These are phyloP conservation scores for Alternaria postmessia DNA, from an alignment of 2,329 filamentous ascomycete genomes.

Conservation along the genomic window DNA sequence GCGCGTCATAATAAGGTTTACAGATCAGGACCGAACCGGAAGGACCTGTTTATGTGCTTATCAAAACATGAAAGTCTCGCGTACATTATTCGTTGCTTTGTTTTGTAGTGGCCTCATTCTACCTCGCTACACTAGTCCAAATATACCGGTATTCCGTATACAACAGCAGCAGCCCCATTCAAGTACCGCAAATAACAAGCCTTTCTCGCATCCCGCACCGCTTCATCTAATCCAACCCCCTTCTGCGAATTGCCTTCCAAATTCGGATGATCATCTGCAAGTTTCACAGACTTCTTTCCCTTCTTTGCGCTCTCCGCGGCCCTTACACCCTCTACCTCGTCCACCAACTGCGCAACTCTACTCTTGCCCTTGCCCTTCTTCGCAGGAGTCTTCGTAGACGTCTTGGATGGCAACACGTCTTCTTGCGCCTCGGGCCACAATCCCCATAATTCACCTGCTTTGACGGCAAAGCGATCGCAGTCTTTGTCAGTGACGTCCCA, in stretches of 20 bases:
- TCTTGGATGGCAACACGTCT: slow-evolving; percentile 31
- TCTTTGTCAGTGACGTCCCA: slow-evolving; percentile 99
- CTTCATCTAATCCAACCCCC: slow-evolving; percentile 71
- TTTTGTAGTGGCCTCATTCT: background rate
- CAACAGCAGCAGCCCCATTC: slow-evolving; percentile 90
- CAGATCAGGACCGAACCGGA: slow-evolving; percentile 3
- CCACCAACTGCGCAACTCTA: slow-evolving; percentile 34
- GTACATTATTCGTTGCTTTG: background rate
- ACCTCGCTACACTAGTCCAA: slow-evolving; percentile 55
- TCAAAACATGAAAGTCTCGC: background rate
- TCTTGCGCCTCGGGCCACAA: slow-evolving; percentile 62
- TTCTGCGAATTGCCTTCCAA: slow-evolving; percentile 31
- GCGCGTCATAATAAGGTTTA: slow-evolving; percentile 3
- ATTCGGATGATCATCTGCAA: slow-evolving; percentile 38
- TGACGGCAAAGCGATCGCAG: slow-evolving; percentile 88
- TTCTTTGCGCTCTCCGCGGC: slow-evolving; percentile 26
- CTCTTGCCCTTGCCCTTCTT: slow-evolving; percentile 45
- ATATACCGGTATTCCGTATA: slow-evolving; percentile 95
- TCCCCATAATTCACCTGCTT: slow-evolving; percentile 86
- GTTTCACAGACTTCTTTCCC: slow-evolving; percentile 37
- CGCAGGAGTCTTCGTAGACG: slow-evolving; percentile 27
- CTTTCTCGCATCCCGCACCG: slow-evolving; percentile 75
- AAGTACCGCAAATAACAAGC: slow-evolving; percentile 90
- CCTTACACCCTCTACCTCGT: slow-evolving; percentile 38
- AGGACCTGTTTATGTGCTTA: background rate